A percentile compares a stretch with the other conserved stretches of the same genome.
phyloP scores from a whole-genome alignment of 2,329 filamentous ascomycete species.

The Ophiostoma australiae region DNA sequence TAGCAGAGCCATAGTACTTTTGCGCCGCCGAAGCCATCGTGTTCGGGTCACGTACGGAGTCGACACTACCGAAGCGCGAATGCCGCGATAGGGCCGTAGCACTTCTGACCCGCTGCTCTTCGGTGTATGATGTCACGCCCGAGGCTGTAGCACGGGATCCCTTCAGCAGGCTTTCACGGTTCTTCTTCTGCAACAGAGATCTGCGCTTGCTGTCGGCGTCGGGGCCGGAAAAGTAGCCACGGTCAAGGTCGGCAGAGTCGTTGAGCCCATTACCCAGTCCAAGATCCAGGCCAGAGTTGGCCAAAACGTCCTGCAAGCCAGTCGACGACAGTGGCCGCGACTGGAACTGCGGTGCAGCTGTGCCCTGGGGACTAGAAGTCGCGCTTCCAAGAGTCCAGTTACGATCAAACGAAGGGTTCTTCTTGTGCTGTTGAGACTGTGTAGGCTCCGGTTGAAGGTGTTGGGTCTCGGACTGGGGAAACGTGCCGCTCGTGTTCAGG shows the following conservation, averaged over 20 bases:
- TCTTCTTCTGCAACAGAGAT: conserved; percentile 76
- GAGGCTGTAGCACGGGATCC: conserved; percentile 49
- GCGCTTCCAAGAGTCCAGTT: conserved; percentile 63
- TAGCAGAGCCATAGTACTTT: conserved; percentile 59
- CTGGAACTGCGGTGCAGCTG: conserved; percentile 24
- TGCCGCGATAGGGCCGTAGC: conserved; percentile 64
- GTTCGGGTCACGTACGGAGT: conserved; percentile 60
- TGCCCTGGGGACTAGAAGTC: conserved; percentile 37
- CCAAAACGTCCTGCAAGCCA: conserved; percentile 44
- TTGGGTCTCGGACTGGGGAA: conserved; percentile 37
- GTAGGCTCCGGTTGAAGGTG: conserved; percentile 15
- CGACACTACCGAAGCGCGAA: conserved; percentile 72
- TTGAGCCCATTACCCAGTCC: conserved; percentile 40
- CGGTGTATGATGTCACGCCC: conserved; percentile 50
- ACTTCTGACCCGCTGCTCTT: conserved; percentile 65
- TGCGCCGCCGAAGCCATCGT: conserved; percentile 59
- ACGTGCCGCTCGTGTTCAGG: conserved; percentile 41
- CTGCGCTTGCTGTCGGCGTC: conserved; percentile 67
- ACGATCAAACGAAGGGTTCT: conserved; percentile 64
- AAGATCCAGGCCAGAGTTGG: conserved; percentile 38
- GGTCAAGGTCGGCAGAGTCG: conserved; percentile 63
- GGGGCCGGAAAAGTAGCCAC: conserved; percentile 88
- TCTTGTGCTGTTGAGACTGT: conserved; percentile 42
- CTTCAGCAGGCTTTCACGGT: conserved; percentile 55
- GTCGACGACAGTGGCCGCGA: conserved; percentile 50